phyloP scores from a whole-genome alignment of 768 basidiomycete genomes.

The Suillus weaverae region DNA sequence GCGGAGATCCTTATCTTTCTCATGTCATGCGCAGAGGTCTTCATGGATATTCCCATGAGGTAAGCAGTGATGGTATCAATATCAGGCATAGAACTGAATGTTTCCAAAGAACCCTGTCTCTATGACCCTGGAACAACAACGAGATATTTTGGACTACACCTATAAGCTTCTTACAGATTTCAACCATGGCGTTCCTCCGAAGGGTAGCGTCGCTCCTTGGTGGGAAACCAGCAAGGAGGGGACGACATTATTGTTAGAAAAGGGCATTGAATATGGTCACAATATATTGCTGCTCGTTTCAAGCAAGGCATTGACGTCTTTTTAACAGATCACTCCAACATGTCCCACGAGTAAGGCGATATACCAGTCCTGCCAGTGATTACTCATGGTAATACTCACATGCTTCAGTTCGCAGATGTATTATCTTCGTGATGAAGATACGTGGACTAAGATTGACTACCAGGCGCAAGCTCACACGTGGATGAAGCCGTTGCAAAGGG shows the following conservation, averaged over 20 bases:
- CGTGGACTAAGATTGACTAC: slow-evolving; percentile 76
- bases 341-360: slow-evolving; percentile 47
- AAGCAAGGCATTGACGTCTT: slow-evolving; percentile 11
- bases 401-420: slow-evolving; percentile 56
- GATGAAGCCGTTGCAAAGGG: slow-evolving; percentile 73
- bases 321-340: slow-evolving; percentile 54
- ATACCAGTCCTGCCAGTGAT: neutral
- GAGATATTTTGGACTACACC: slow-evolving; percentile 68
- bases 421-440: slow-evolving; percentile 66
- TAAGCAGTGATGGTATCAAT: slow-evolving; percentile 13
- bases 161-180: slow-evolving; percentile 65
- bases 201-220: slow-evolving; percentile 74
- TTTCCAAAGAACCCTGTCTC: slow-evolving; percentile 52
- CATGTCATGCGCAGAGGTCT: slow-evolving; percentile 45
- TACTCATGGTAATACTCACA: neutral
- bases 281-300: slow-evolving; percentile 9
- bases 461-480: slow-evolving; percentile 54
- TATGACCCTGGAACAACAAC: slow-evolving; percentile 66
- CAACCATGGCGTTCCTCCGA: slow-evolving; percentile 57
- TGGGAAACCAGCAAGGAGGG: slow-evolving; percentile 77
- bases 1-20: neutral
- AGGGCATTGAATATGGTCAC: slow-evolving; percentile 73
- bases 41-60: slow-evolving; percentile 74
- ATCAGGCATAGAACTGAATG: neutral
- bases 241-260: slow-evolving; percentile 60